Percentiles rank a stretch among this genome's conserved stretches.
These are phyloP conservation scores for Hygrocybe punicea DNA, from an alignment of 768 basidiomycete species.

Conservation along the genomic window DNA sequence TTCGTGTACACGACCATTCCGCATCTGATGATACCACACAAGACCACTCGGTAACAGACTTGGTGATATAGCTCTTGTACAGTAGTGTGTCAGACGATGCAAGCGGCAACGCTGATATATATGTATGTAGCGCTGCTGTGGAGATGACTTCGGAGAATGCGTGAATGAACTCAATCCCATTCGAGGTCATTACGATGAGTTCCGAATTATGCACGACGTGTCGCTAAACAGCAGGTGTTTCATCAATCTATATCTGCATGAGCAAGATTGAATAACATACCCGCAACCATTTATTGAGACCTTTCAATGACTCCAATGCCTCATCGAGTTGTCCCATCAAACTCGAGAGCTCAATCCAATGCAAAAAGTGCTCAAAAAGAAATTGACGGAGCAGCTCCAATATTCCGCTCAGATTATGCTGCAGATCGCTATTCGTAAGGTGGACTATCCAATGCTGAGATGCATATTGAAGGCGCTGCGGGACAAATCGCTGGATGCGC, in stretches of 20 bases:
- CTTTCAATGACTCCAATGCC: no score
- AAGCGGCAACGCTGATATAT: conserved; percentile 1
- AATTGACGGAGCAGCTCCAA: background rate
- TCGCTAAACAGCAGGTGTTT: no score
- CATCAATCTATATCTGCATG: no score
- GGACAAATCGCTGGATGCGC: background rate
- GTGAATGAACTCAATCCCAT: background rate
- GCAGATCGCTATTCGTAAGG: background rate
- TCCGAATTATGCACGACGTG: no score
- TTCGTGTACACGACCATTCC: background rate
- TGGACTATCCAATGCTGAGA: background rate
- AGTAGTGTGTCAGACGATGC: background rate
- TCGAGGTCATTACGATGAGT: no score
- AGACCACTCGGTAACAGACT: no score
- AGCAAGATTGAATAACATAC: no score
- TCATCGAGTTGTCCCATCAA: no score
- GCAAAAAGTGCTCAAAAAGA: background rate
- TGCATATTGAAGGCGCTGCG: background rate
- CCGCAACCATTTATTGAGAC: no score
- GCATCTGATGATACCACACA: no score
- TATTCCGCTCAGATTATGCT: background rate
- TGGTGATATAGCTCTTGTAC: background rate
- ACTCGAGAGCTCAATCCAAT: conserved; percentile 1
- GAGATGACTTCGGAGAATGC: background rate
- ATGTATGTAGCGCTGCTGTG: background rate